phyloP scores from a whole-genome alignment of 2,329 filamentous ascomycete species.

The Alternaria infectoria region DNA sequence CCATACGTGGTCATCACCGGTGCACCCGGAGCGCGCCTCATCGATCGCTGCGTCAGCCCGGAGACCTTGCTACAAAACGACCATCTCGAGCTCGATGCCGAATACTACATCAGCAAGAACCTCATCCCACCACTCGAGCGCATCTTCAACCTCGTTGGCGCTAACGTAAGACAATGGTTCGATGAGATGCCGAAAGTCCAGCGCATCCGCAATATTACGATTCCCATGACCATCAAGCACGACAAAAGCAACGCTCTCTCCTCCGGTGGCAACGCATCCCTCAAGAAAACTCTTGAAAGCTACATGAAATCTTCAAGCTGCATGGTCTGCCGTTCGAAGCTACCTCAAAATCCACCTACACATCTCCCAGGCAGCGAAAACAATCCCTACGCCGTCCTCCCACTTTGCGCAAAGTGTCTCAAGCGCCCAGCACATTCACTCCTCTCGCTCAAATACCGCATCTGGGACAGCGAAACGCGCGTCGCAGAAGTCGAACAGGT shows the following conservation, averaged over 20 bases:
- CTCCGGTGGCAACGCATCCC: slow-evolving; percentile 36
- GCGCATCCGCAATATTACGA: slow-evolving; percentile 68
- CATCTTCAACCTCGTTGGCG: slow-evolving; percentile 95
- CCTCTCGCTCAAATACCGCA: slow-evolving; percentile 65
- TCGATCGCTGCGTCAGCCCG: slow-evolving; percentile 88
- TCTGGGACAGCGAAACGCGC: slow-evolving; percentile 69
- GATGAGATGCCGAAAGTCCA: slow-evolving; percentile 95
- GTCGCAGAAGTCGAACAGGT: slow-evolving; percentile 70
- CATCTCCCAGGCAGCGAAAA: slow-evolving; percentile 19
- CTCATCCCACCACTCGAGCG: slow-evolving; percentile 92
- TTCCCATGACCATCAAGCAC: slow-evolving; percentile 22
- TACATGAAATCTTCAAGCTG: slow-evolving; percentile 87
- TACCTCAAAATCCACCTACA: slow-evolving; percentile 46
- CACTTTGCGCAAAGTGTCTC: slow-evolving; percentile 67
- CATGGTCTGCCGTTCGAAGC: slow-evolving; percentile 72
- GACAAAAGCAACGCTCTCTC: slow-evolving; percentile 5
- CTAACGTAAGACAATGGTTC: slow-evolving; percentile 89
- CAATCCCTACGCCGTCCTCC: slow-evolving; percentile 36
- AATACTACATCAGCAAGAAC: slow-evolving; percentile 98
- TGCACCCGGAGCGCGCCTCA: slow-evolving; percentile 81
- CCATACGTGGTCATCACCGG: slow-evolving; percentile 94
- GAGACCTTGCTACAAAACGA: slow-evolving; percentile 80
- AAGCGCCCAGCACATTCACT: slow-evolving; percentile 65
- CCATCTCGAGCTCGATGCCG: slow-evolving; percentile 82
- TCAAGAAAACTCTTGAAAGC: slow-evolving; percentile 83